Evolutionary conservation across 345 rosid species (phyloP).

Genomic region (Boechera divaricarpa): DNA sequence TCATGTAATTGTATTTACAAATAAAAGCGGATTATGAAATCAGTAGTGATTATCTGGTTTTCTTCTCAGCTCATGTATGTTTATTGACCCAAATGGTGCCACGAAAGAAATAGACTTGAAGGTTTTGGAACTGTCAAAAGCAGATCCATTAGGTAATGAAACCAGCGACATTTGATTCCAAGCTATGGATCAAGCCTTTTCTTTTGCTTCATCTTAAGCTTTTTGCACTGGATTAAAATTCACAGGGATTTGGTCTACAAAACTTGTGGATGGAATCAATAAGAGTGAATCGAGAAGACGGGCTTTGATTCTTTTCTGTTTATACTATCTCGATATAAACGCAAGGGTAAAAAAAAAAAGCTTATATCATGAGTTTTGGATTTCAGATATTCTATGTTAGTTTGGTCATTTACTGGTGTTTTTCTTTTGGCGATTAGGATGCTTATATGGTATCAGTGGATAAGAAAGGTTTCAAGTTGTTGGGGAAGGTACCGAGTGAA

Average conservation of each 20-base stretch:
- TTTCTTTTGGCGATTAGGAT: constrained; percentile 51
- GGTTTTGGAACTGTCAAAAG: constrained; percentile 58
- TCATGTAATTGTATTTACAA: not conserved
- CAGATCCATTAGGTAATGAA: constrained; percentile 64
- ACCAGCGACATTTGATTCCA: not conserved
- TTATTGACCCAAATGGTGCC: constrained; percentile 60
- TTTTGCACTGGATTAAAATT: constrained; percentile 21
- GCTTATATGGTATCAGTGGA: constrained; percentile 66
- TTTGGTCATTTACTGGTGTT: not conserved
- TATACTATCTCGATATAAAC: constrained; percentile 61
- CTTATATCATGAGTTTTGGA: constrained; percentile 6
- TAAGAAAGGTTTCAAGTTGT: constrained; percentile 63
- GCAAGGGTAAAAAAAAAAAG: constrained; percentile 64
- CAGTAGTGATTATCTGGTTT: constrained; percentile 14
- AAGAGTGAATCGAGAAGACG: constrained; percentile 80
- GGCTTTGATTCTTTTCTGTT: constrained; percentile 79
- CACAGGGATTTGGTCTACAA: constrained; percentile 70
- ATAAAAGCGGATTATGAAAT: not conserved
- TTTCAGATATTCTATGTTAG: not conserved
- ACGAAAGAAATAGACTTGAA: constrained; percentile 65
- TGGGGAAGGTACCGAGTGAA: constrained; percentile 59
- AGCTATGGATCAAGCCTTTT: not conserved
- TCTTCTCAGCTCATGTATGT: constrained; percentile 71
- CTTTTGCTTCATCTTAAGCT: constrained; percentile 3
- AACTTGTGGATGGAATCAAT: constrained; percentile 85